phyloP scores from a whole-genome alignment of 192 early-diverging fungal species.

The Mortierella claussenii region DNA sequence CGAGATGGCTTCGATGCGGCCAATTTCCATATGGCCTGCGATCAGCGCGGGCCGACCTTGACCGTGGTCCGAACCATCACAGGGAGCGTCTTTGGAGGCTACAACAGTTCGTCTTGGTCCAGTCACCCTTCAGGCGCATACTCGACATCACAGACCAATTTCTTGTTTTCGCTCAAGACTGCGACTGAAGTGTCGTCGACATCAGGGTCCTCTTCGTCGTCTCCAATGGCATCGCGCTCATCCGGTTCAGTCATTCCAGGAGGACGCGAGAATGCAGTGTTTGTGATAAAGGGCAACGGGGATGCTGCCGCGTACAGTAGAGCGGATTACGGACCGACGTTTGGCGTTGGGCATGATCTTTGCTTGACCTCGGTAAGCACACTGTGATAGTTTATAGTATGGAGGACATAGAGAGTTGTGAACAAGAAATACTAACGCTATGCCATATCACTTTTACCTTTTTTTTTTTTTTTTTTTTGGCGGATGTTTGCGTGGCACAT shows the following conservation, averaged over 20 bases:
- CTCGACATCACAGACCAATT: slow-evolving; percentile 36
- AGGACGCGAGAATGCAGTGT: slow-evolving; percentile 24
- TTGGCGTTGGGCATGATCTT: slow-evolving; percentile 47
- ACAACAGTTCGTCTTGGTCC: slow-evolving; percentile 48
- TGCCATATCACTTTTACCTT: background rate
- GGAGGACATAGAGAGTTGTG: background rate
- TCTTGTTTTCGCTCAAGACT: slow-evolving; percentile 35
- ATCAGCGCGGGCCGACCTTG: slow-evolving; percentile 44
- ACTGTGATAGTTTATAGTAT: background rate
- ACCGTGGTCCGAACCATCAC: slow-evolving; percentile 38
- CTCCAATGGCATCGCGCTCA: background rate
- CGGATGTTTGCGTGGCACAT: no score
- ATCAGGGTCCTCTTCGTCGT: background rate
- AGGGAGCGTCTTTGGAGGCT: slow-evolving; percentile 42
- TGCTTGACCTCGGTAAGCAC: slow-evolving; percentile 39
- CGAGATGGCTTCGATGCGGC: slow-evolving; percentile 43
- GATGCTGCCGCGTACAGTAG: slow-evolving; percentile 41
- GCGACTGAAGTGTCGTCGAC: background rate
- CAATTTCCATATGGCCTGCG: slow-evolving; percentile 45
- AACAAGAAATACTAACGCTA: background rate
- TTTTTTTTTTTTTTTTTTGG: no score
- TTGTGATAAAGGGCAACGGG: slow-evolving; percentile 38
- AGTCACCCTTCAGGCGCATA: slow-evolving; percentile 46
- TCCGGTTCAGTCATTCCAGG: background rate
- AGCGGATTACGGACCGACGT: slow-evolving; percentile 43